Base-by-base conservation (phyloP, 495 filamentous ascomycete genomes). In the Articulospora tetracladia region DNA sequence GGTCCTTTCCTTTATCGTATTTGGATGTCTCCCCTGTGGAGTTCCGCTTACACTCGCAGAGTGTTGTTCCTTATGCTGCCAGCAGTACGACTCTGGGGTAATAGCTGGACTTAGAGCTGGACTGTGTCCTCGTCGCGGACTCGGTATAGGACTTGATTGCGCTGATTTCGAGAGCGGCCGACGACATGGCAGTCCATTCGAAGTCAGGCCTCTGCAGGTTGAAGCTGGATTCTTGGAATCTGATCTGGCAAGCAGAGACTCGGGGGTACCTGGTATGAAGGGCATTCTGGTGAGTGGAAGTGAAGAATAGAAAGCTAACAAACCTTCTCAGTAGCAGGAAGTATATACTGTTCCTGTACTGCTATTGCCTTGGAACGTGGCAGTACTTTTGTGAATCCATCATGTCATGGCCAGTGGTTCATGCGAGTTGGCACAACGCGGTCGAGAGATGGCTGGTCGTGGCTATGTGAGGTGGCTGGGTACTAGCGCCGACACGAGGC, bases 21-120 rank as follows among this genome's bases (percentile, higher is more conserved):
- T 36, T 20, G 58, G 50, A 25, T 59, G 44, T 7, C 20, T 8
- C 12, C 61, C 52, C 47, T 58, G 28, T 4, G 67, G 58, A n/a
- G 48, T 64, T 13, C 46, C 39, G 34, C 13, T 71, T 10, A 74
- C 69, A 3, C 74, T 75, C 0, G 77, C 73, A 49, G 63, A 72
- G 22, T 91, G 91, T 71, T 98, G 94, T 60, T 95, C 91, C 65
- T 90, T 91, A 73, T 98, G 94, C 68, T 95, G 89, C 87, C 91
- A 95, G 79, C 94, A 98, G 70, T 91, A 98, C 56, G 28, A 67
- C 13, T 73, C 57, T 66, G n/a, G 15, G 11, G 20, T 36, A 7
- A 30, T 28, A 3, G 28, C 22, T 44, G 39, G 39, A 44, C 39
- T 44, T 11, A 44, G 39, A 7, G 39, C 39, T 2, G 58, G 57